Percentiles rank a stretch among this genome's conserved stretches.
phyloP scores from a whole-genome alignment of 2,329 filamentous ascomycete genomes.

The Ophiostoma sp. region DNA sequence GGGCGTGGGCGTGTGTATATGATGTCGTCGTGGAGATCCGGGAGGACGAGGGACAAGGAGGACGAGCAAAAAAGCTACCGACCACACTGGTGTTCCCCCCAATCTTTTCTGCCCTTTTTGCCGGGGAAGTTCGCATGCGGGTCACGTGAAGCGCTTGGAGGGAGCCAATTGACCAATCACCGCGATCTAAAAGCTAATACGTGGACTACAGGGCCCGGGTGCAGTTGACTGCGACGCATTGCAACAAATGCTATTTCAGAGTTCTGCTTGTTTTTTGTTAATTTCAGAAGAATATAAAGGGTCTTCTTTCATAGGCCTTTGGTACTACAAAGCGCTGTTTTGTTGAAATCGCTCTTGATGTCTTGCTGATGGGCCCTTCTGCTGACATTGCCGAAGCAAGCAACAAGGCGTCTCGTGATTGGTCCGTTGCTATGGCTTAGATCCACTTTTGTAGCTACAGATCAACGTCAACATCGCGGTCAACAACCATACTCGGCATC shows the following conservation, averaged over 20 bases:
- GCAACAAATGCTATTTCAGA: too few species aligned
- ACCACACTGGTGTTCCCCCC: slow-evolving; percentile 1
- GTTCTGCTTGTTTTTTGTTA: not conserved
- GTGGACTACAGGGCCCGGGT: not conserved
- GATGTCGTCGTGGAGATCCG: slow-evolving; percentile 24
- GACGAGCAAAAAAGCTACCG: slow-evolving; percentile 24
- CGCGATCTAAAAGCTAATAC: slow-evolving; percentile 26
- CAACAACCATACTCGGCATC: not conserved
- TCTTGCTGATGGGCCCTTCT: not conserved
- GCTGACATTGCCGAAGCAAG: not conserved
- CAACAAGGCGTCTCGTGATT: not conserved
- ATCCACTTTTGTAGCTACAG: slow-evolving; percentile 8
- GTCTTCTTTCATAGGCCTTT: not conserved
- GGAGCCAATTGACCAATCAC: slow-evolving; percentile 23
- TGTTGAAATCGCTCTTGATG: not conserved
- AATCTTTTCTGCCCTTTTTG: slow-evolving; percentile 13
- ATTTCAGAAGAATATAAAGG: not conserved
- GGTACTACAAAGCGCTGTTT: not conserved
- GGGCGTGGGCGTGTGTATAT: slow-evolving; percentile 5
- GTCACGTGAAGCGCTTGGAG: slow-evolving; percentile 22
- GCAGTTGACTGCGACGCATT: too few species aligned
- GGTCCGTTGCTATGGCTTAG: not conserved
- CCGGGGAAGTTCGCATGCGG: slow-evolving; percentile 20
- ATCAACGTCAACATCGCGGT: slow-evolving; percentile 11
- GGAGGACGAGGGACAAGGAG: slow-evolving; percentile 15